Percentiles rank a stretch among this genome's conserved stretches.
Evolutionary conservation across 345 rosid genomes (phyloP).

Genomic region (Bruguiera sexangula): DNA sequence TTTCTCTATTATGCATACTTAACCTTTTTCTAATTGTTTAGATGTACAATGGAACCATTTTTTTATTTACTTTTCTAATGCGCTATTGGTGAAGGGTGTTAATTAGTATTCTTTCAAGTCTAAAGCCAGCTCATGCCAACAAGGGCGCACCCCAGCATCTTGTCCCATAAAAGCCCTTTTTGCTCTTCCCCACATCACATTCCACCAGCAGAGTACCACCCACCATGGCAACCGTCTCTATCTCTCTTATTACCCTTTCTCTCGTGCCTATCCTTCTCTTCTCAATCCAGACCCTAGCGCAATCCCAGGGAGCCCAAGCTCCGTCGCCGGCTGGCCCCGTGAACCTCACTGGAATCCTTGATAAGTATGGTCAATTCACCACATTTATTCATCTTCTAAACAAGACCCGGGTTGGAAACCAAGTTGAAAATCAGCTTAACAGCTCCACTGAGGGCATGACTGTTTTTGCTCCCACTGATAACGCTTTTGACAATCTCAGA

Average conservation of each 20-base stretch:
- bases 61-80: not conserved
- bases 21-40: too few species aligned
- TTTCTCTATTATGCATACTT: too few species aligned
- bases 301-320: slow-evolving; percentile 46
- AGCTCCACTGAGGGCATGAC: slow-evolving; percentile 74
- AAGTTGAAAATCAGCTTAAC: slow-evolving; percentile 64
- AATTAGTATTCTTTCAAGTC: not conserved
- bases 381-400: slow-evolving; percentile 51
- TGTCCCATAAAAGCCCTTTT: slow-evolving; percentile 29
- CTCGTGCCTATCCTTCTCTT: slow-evolving; percentile 35
- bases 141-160: slow-evolving; percentile 10
- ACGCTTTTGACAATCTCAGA: slow-evolving; percentile 71
- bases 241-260: slow-evolving; percentile 20
- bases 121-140: not conserved
- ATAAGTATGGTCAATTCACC: slow-evolving; percentile 59
- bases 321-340: slow-evolving; percentile 54
- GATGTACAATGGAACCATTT: too few species aligned
- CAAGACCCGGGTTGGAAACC: slow-evolving; percentile 51
- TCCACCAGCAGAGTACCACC: slow-evolving; percentile 14
- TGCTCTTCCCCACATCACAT: slow-evolving; percentile 15
- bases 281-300: slow-evolving; percentile 24
- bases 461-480: slow-evolving; percentile 78
- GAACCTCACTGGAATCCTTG: slow-evolving; percentile 72
- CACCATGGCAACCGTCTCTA: slow-evolving; percentile 43
- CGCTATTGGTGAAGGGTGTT: not conserved